Conservation (phyloP, 768 basidiomycete species). For the Phanerodontia chrysosporium region DNA sequence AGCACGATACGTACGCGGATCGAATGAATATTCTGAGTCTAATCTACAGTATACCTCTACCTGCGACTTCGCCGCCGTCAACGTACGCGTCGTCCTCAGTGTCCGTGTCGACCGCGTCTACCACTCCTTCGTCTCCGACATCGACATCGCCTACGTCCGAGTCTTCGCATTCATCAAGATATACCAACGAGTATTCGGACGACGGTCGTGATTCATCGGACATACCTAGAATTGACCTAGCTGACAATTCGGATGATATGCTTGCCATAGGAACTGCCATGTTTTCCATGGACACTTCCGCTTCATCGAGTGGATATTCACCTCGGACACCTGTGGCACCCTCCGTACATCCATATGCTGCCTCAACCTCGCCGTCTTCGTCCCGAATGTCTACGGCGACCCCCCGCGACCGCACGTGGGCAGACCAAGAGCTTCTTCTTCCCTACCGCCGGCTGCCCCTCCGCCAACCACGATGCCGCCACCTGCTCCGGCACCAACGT, state of each 20-base stretch:
- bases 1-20: constrained; percentile 96
- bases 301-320: constrained; percentile 1
- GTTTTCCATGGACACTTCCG: constrained; percentile 33
- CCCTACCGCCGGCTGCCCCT: constrained; percentile 61
- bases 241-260: constrained; percentile 26
- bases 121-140: constrained; percentile 44
- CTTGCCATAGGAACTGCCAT: constrained; percentile 46
- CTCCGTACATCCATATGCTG: constrained; percentile 21
- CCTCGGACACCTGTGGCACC: constrained; percentile 14
- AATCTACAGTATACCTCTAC: constrained; percentile 82
- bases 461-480: constrained; percentile 61
- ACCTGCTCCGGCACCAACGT: constrained; percentile 55
- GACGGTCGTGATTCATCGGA: constrained; percentile 18
- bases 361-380: constrained; percentile 7
- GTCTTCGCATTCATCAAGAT: constrained; percentile 31
- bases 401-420: constrained; percentile 21
- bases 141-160: constrained; percentile 51
- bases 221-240: constrained; percentile 22
- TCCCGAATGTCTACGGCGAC: constrained; percentile 11
- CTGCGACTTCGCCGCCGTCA: constrained; percentile 60
- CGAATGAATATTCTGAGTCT: constrained; percentile 89
- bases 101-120: constrained; percentile 48
- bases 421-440: constrained; percentile 53
- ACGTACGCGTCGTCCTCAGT: constrained; percentile 39
- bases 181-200: constrained; percentile 10